Evolutionary conservation across 345 rosid species (phyloP), one percentile per base, ranked within the genome.

Genomic region (Brassica incana): DNA sequence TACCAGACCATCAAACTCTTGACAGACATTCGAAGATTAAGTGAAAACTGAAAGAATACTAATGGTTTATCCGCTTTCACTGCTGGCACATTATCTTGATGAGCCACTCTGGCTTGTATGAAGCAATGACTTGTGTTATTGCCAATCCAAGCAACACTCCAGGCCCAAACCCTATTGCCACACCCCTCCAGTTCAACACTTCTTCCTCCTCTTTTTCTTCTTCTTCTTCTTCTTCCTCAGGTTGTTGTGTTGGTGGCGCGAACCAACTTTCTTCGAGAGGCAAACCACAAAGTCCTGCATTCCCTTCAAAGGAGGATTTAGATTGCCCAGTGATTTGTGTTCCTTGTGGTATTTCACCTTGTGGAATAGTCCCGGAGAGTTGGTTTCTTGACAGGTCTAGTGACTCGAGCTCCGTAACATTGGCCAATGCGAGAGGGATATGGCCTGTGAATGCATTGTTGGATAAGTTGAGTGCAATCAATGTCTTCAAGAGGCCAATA

Each of bases 201-300:
- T 45, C 1, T 45, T 10, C 52, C 0, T 73, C 16, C n/a, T 52
- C 71, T 16, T 56, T 3, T 0, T 74, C 5, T 6, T 10, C 52
- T 11, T 45, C 50, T 10, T 43, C n/a, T 2, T 45, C 52, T 45
- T 11, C 52, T 45, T 45, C 52, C 3, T 18, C 1, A 5, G 14
- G 20, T 0, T 23, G 50, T 48, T 33, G 63, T 18, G 1, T 30
- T 11, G 70, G 48, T 45, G 77, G 32, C 1, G 7, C 1, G 0
- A 10, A 59, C 45, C 79, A 76, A 11, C 4, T 76, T 25, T 25
- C 2, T 0, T 67, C 0, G 0, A 67, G 32, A 67, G 67, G 79
- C 58, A 67, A 60, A 58, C 79, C 79, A 76, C 79, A 67, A n/a
- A 58, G 79, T 18, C 73, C 60, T 23, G 20, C 30, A 58, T 67